phyloP scores from a whole-genome alignment of 495 filamentous ascomycete genomes.

The Amorphotheca resinae region DNA sequence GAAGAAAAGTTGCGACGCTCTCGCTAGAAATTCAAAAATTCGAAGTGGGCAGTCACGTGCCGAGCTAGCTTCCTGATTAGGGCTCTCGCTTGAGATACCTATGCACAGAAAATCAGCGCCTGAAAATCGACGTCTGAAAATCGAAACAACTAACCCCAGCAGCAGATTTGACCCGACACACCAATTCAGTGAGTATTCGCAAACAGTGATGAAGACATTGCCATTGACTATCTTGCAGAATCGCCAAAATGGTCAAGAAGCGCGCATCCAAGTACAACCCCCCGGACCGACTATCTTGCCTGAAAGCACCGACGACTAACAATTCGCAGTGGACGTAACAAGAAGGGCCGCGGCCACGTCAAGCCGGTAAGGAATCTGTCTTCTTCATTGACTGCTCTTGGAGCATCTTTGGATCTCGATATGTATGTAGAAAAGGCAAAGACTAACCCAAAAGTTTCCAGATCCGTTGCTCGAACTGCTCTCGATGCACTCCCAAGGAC shows the following conservation, averaged over 20 bases:
- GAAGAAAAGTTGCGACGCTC: too few relatives aligned
- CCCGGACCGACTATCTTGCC: too few relatives aligned
- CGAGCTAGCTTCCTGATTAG: too few relatives aligned
- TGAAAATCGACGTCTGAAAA: too few relatives aligned
- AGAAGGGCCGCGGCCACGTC: slow-evolving; percentile 98
- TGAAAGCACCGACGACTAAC: slow-evolving; percentile 16
- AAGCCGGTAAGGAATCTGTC: slow-evolving; percentile 23
- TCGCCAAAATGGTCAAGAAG: slow-evolving; percentile 99
- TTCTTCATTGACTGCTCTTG: too few relatives aligned
- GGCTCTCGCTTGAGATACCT: not conserved
- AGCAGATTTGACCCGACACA: not conserved
- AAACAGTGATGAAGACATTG: not conserved
- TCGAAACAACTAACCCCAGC: too few relatives aligned
- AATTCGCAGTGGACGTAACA: slow-evolving; percentile 77
- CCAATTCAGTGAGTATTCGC: not conserved
- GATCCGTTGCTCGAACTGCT: slow-evolving; percentile 99
- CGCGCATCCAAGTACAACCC: slow-evolving; percentile 82
- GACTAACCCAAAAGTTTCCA: too few relatives aligned
- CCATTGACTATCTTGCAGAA: slow-evolving; percentile 22
- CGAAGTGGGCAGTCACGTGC: too few relatives aligned
- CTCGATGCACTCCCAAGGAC: slow-evolving; percentile 98
- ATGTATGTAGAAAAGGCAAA: too few relatives aligned
- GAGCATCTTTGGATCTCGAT: too few relatives aligned
- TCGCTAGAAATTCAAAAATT: slow-evolving; percentile 4
- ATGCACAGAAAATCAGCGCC: too few relatives aligned